Conservation (phyloP, 1,139 yeast species). For the Suhomyces yuchorum region DNA sequence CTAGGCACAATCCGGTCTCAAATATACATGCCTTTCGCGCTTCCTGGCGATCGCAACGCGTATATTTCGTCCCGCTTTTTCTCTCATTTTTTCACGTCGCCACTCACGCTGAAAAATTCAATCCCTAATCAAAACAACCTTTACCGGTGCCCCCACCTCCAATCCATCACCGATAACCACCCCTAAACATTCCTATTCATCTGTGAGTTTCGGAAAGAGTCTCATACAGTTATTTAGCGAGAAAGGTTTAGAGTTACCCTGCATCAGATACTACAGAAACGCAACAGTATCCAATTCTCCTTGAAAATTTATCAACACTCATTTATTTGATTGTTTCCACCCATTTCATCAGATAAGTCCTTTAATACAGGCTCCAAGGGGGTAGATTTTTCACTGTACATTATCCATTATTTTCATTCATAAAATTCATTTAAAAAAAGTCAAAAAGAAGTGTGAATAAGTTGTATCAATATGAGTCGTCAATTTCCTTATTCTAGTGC, state of each 20-base stretch:
- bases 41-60: slow-evolving; percentile 5
- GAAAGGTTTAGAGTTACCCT: slow-evolving; percentile 17
- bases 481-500: slow-evolving; percentile 95
- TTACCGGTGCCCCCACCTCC: slow-evolving; percentile 13
- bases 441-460: slow-evolving; percentile 9
- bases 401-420: slow-evolving; percentile 7
- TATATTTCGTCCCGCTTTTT: slow-evolving; percentile 12
- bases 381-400: slow-evolving; percentile 12
- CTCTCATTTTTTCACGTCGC: slow-evolving; percentile 17
- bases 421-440: slow-evolving; percentile 16
- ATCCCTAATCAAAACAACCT: slow-evolving; percentile 16
- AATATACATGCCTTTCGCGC: slow-evolving; percentile 6
- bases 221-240: slow-evolving; percentile 9
- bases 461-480: slow-evolving; percentile 41
- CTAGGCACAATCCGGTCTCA: neutral
- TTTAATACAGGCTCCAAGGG: slow-evolving; percentile 2
- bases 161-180: slow-evolving; percentile 15
- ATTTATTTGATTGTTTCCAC: slow-evolving; percentile 28
- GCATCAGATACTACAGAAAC: slow-evolving; percentile 10
- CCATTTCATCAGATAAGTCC: neutral
- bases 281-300: slow-evolving; percentile 9
- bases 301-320: slow-evolving; percentile 24
- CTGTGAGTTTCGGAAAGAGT: slow-evolving; percentile 9
- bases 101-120: slow-evolving; percentile 20
- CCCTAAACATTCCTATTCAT: slow-evolving; percentile 14